Evolutionary conservation across 345 rosid genomes (phyloP), one percentile per base, ranked within the genome.

Genomic region (Eucalyptus fibrosa): DNA sequence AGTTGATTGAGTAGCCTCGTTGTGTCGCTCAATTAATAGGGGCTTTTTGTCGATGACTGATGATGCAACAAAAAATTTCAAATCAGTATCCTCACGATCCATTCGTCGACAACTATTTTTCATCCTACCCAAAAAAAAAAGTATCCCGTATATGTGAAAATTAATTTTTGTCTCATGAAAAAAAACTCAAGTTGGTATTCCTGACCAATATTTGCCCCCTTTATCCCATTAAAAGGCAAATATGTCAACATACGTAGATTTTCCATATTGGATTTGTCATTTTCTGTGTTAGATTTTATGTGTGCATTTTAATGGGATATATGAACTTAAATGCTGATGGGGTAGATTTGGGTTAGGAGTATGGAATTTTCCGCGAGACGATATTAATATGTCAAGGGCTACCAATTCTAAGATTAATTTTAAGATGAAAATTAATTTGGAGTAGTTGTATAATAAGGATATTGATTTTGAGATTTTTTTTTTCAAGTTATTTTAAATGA

Each of bases 21-120:
- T 5, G 62, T 2, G 45, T 10, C 14, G 12, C 81, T 34, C 37
- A 0, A 10, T 69, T 32, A 5, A 69, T 3, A 9, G 34, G 13
- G 24, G 4, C 3, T 9, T 69, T 32, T 18, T 34, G 23, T 34
- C 21, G 0, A 17, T 32, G 24, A 21, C 21, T 34, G 21, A 34
- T 3, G 56, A 53, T 53, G 11, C 12, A 4, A 34, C 3, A 5
- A 18, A 69, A 34, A 18, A 19, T 34, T 21, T 34, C 7, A 18
- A 69, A 1, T 9, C 3, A 19, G 4, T 34, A 34, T 32, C 3
- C 62, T 56, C 12, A 0, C 5, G 0, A 4, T 3, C 0, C 6
- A 55, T 56, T 56, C 28, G 6, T 4, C 0, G 28, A 56, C 12
- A 56, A 23, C 12, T 16, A 28, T 12, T 62, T 62, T 7, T 62